A percentile compares a stretch with the other conserved stretches of the same genome.
These are phyloP conservation scores for Stemphylium beticola DNA, from an alignment of 2,329 filamentous ascomycete species.

Conservation along the genomic window DNA sequence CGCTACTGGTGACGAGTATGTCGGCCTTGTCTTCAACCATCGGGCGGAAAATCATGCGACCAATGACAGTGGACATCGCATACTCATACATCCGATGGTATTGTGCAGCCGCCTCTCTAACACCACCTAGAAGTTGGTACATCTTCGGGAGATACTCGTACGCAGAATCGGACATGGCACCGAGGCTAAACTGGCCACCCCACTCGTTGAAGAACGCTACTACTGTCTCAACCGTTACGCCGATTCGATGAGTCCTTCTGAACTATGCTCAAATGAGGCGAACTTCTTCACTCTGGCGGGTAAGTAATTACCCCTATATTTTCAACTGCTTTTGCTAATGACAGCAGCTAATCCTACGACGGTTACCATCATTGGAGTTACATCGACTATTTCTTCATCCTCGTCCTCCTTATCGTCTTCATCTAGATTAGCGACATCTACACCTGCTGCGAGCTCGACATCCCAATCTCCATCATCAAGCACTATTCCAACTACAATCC, in stretches of 20 bases:
- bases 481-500: neutral
- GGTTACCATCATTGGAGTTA: too few relatives aligned
- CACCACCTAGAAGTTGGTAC: conserved; percentile 54
- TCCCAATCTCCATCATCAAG: neutral
- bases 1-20: conserved; percentile 53
- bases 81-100: conserved; percentile 64
- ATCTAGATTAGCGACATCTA: neutral
- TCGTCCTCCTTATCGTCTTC: too few relatives aligned
- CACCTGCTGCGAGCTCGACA: neutral
- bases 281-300: too few relatives aligned
- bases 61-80: conserved; percentile 50
- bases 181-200: conserved; percentile 29
- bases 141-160: conserved; percentile 55
- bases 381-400: too few relatives aligned
- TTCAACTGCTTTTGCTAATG: too few relatives aligned
- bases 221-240: too few relatives aligned
- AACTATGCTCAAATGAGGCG: too few relatives aligned
- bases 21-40: conserved; percentile 55
- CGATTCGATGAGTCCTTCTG: too few relatives aligned
- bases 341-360: too few relatives aligned
- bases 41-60: conserved; percentile 57
- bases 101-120: conserved; percentile 53
- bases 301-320: too few relatives aligned
- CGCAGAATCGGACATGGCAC: conserved; percentile 43
- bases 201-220: too few relatives aligned